These are phyloP conservation scores for Verticillium longisporum DNA, from an alignment of 2,329 filamentous ascomycete species.

Conservation along the genomic window DNA sequence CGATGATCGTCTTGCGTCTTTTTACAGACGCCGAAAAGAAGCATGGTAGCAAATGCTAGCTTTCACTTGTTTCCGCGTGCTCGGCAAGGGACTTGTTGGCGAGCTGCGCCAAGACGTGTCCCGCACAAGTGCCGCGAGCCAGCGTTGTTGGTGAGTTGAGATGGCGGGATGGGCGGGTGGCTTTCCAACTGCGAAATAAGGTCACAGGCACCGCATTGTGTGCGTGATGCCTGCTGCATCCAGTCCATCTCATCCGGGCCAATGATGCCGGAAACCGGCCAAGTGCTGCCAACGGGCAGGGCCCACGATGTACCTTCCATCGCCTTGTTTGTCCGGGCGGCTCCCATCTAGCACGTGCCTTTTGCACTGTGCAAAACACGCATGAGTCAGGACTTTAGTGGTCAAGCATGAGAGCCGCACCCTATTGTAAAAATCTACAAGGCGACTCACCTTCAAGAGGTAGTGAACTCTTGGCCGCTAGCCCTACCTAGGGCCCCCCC, in stretches of 20 bases:
- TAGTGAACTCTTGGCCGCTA: too few relatives aligned
- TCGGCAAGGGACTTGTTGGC: not conserved
- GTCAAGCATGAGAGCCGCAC: not conserved
- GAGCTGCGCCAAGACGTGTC: not conserved
- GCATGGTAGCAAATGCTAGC: too few relatives aligned
- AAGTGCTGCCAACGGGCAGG: not conserved
- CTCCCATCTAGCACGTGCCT: not conserved
- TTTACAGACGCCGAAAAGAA: too few relatives aligned
- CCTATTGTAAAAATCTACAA: not conserved
- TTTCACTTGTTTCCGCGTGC: not conserved
- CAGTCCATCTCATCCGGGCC: not conserved
- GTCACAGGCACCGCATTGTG: not conserved
- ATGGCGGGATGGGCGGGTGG: not conserved
- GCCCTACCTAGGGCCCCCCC: too few relatives aligned
- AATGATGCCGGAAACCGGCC: not conserved
- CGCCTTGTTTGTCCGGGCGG: not conserved
- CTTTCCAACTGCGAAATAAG: not conserved
- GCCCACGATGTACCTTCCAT: not conserved
- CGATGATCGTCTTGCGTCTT: not conserved
- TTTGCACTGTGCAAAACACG: not conserved
- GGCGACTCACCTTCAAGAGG: too few relatives aligned
- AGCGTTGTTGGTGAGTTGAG: not conserved
- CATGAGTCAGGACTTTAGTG: not conserved
- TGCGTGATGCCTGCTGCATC: not conserved
- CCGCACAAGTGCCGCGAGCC: not conserved